Evolutionary conservation across 805 yeast genomes (phyloP).

Genomic region (Gaillardinia entomophila): DNA sequence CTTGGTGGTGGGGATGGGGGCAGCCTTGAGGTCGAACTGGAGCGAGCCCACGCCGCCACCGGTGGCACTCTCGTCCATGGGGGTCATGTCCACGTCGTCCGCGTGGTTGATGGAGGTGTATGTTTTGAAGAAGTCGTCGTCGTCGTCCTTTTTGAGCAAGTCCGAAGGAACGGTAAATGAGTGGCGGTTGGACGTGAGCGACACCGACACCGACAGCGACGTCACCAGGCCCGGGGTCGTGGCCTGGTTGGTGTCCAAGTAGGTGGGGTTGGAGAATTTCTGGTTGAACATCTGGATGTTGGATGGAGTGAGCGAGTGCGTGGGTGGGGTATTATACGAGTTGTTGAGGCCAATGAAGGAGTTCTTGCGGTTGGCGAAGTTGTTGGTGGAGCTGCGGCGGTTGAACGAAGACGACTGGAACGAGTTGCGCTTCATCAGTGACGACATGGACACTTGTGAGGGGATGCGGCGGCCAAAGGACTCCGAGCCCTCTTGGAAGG

Average conservation of each 20-base stretch:
- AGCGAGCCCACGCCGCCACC: neutral
- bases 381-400: conserved; percentile 11
- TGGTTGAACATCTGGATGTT: conserved; percentile 19
- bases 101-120: conserved; percentile 14
- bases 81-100: conserved; percentile 5
- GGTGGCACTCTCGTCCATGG: neutral
- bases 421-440: conserved; percentile 9
- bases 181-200: neutral
- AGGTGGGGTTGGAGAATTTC: conserved; percentile 9
- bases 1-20: conserved; percentile 1
- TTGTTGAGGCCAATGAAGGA: conserved; percentile 2
- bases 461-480: conserved; percentile 15
- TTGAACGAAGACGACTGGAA: conserved; percentile 12
- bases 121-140: conserved; percentile 14
- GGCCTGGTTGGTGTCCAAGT: conserved; percentile 11
- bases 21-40: conserved; percentile 2
- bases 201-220: neutral
- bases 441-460: conserved; percentile 9
- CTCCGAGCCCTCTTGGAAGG: conserved; percentile 10
- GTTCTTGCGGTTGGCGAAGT: conserved; percentile 5
- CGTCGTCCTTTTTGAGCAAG: conserved; percentile 5
- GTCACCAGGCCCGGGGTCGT: neutral
- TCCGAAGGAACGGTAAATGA: conserved; percentile 2
- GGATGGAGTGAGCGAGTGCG: conserved; percentile 16
- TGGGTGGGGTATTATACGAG: conserved; percentile 6